Conservation (phyloP, 1,284 basidiomycete genomes). For the Agaricales sp. region DNA sequence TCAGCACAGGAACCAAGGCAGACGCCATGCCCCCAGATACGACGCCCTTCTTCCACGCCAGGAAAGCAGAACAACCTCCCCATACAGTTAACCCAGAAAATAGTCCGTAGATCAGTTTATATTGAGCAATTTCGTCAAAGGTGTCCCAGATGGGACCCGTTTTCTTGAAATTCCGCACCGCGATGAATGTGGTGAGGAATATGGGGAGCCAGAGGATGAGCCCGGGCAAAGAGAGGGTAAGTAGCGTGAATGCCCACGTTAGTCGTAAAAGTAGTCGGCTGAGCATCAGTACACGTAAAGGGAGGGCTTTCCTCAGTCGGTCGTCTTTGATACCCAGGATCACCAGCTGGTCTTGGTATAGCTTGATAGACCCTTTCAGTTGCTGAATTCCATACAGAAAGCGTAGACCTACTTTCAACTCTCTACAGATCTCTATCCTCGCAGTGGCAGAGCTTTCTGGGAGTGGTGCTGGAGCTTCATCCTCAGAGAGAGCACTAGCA, state of each 20-base stretch:
- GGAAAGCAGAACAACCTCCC: slow-evolving; percentile 40
- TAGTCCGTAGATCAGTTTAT: slow-evolving; percentile 77
- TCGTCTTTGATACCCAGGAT: slow-evolving; percentile 70
- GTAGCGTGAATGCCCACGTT: slow-evolving; percentile 52
- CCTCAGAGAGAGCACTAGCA: too few relatives aligned
- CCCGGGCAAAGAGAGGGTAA: slow-evolving; percentile 69
- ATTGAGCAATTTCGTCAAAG: slow-evolving; percentile 82
- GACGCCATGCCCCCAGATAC: not conserved
- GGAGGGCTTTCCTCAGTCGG: slow-evolving; percentile 58
- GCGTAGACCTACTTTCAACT: slow-evolving; percentile 48
- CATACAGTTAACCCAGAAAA: slow-evolving; percentile 62
- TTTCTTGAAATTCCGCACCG: slow-evolving; percentile 62
- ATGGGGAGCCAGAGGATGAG: slow-evolving; percentile 73
- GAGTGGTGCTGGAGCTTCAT: slow-evolving; percentile 23
- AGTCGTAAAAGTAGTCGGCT: slow-evolving; percentile 57
- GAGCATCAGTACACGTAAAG: slow-evolving; percentile 38
- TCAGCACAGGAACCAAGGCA: slow-evolving; percentile 51
- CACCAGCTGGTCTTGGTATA: slow-evolving; percentile 62
- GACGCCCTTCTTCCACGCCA: slow-evolving; percentile 22
- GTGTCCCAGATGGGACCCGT: slow-evolving; percentile 73
- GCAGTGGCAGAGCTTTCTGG: too few relatives aligned
- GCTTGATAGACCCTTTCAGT: slow-evolving; percentile 31
- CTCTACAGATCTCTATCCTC: slow-evolving; percentile 32
- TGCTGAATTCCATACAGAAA: slow-evolving; percentile 1
- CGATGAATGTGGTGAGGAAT: slow-evolving; percentile 55